Evolutionary conservation across 495 filamentous ascomycete genomes (phyloP).

Genomic region (Penicillium psychrofluorescens): DNA sequence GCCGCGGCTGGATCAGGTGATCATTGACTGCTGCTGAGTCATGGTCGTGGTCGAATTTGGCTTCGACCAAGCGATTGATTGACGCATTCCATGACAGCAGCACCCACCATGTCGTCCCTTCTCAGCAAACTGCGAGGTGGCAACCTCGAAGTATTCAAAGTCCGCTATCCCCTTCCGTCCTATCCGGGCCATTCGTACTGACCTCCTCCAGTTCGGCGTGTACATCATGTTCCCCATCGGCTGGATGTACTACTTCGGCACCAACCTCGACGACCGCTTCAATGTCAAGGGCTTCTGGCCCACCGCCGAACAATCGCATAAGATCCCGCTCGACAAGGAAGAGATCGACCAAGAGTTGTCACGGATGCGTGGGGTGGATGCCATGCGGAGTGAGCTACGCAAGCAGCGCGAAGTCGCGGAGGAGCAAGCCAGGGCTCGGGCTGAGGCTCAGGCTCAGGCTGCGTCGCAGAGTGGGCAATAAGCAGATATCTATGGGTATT

Average conservation of each 20-base stretch:
- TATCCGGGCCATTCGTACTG: background rate
- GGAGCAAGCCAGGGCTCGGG: conserved; percentile 32
- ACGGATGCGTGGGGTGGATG: conserved; percentile 51
- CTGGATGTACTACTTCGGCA: conserved; percentile 99
- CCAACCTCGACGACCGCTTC: conserved; percentile 92
- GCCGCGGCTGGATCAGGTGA: conserved; percentile 19
- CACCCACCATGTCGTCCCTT: conserved; percentile 28
- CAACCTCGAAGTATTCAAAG: conserved; percentile 96
- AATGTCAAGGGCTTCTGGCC: conserved; percentile 90
- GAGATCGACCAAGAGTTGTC: conserved; percentile 77
- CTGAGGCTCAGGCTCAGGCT: conserved; percentile 18
- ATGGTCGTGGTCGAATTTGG: no score
- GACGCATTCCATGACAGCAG: background rate
- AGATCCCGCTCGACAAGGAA: conserved; percentile 79
- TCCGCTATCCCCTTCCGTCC: conserved; percentile 24
- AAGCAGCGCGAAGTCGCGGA: conserved; percentile 52
- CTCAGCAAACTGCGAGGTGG: conserved; percentile 55
- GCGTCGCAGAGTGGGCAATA: conserved; percentile 2
- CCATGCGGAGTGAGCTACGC: conserved; percentile 41
- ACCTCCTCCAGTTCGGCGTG: conserved; percentile 70
- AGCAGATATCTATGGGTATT: background rate
- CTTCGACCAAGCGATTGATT: no score
- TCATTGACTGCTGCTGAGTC: no score
- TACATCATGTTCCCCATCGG: conserved; percentile 98
- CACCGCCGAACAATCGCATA: conserved; percentile 73